These are phyloP conservation scores for Cicer pinnatifidum DNA, from an alignment of 306 rosid genomes.

Conservation along the genomic window DNA sequence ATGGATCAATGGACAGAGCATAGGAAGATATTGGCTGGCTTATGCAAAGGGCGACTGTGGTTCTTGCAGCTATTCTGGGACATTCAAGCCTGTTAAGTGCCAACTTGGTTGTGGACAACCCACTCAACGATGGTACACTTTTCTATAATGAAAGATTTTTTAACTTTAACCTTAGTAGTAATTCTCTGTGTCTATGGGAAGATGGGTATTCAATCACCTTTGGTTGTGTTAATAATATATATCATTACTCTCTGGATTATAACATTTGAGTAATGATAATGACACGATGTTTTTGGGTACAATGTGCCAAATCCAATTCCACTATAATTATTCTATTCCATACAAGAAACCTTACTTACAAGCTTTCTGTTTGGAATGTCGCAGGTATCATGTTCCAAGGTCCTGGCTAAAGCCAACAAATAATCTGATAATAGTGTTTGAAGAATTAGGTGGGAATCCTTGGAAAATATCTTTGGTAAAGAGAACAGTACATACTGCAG, in stretches of 20 bases:
- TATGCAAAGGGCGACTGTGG: constrained; percentile 80
- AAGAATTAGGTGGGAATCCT: constrained; percentile 90
- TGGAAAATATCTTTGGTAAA: constrained; percentile 66
- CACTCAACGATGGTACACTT: constrained; percentile 81
- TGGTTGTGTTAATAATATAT: neutral
- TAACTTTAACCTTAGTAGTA: neutral
- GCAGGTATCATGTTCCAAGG: constrained; percentile 93
- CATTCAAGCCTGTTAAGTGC: constrained; percentile 68
- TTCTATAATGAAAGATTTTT: neutral
- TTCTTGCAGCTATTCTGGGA: constrained; percentile 69
- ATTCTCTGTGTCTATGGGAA: constrained; percentile 1
- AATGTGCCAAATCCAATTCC: constrained; percentile 8
- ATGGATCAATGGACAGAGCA: constrained; percentile 95
- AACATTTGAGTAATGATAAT: neutral
- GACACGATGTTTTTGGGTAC: neutral
- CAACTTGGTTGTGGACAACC: constrained; percentile 91
- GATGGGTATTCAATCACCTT: neutral
- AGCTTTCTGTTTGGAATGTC: constrained; percentile 34
- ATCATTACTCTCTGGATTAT: no score
- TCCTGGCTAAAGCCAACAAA: constrained; percentile 86
- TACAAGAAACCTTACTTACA: neutral
- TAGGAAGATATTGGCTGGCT: constrained; percentile 94
- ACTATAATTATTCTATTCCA: neutral
- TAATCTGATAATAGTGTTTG: constrained; percentile 77
- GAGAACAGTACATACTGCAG: constrained; percentile 54